These are phyloP conservation scores for Moniliophthora roreri DNA, from an alignment of 1,284 basidiomycete genomes.

Conservation along the genomic window DNA sequence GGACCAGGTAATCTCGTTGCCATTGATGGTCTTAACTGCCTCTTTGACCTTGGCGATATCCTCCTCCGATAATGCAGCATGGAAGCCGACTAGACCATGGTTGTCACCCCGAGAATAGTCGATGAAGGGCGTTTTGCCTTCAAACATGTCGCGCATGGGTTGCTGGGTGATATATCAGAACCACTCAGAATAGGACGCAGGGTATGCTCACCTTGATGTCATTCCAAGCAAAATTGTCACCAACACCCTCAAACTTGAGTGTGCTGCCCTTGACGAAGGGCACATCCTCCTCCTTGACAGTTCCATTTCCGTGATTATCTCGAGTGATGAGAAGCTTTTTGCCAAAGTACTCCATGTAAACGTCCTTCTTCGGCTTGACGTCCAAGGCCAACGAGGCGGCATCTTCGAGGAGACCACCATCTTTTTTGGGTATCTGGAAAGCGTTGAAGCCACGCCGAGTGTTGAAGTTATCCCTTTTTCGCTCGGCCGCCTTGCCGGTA, in stretches of 20 bases:
- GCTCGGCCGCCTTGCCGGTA: slow-evolving; percentile 61
- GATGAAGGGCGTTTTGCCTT: slow-evolving; percentile 68
- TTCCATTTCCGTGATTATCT: slow-evolving; percentile 61
- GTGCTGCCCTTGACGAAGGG: slow-evolving; percentile 73
- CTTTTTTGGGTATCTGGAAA: slow-evolving; percentile 45
- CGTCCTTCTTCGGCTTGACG: slow-evolving; percentile 44
- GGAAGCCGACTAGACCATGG: slow-evolving; percentile 70
- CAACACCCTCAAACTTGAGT: slow-evolving; percentile 73
- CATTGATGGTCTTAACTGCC: slow-evolving; percentile 59
- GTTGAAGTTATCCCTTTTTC: slow-evolving; percentile 52
- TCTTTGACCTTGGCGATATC: slow-evolving; percentile 66
- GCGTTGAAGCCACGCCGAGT: slow-evolving; percentile 79
- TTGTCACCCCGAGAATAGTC: slow-evolving; percentile 65
- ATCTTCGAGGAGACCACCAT: slow-evolving; percentile 11
- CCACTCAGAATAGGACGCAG: slow-evolving; percentile 9
- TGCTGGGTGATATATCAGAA: slow-evolving; percentile 38
- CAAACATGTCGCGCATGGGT: slow-evolving; percentile 78
- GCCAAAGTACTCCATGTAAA: slow-evolving; percentile 73
- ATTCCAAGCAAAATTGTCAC: slow-evolving; percentile 62
- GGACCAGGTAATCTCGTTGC: slow-evolving; percentile 60
- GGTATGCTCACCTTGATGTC: slow-evolving; percentile 62
- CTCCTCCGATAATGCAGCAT: slow-evolving; percentile 68
- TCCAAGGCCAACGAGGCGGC: not conserved
- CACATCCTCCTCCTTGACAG: slow-evolving; percentile 69
- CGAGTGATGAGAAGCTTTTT: slow-evolving; percentile 62